phyloP scores from a whole-genome alignment of 345 rosid species.

The Citrus sinensis region DVS_A1.0 CM039163.1:36695501-36696000 shows the following conservation, averaged over 20 bases:
- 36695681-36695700: conserved; percentile 13
- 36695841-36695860: background rate
- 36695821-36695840: conserved; percentile 8
- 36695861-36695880: background rate
- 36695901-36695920: background rate
- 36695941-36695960: background rate
- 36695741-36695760: background rate
- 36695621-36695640: conserved; percentile 81
- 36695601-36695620: conserved; percentile 93
- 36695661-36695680: conserved; percentile 79
- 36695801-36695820: background rate
- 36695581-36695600: conserved; percentile 92
- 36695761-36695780: background rate
- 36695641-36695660: conserved; percentile 79
- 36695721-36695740: background rate
- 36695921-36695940: background rate
- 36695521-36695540: conserved; percentile 67
- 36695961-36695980: background rate
- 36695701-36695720: background rate
- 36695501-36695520: conserved; percentile 1
- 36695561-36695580: conserved; percentile 94
- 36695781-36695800: background rate
- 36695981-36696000: background rate
- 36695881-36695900: background rate
- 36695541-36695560: conserved; percentile 82